Evolutionary conservation across 2,329 filamentous ascomycete species (phyloP), one percentile per base, ranked within the genome.

Genomic region (Calonectria fujianensis): DNA sequence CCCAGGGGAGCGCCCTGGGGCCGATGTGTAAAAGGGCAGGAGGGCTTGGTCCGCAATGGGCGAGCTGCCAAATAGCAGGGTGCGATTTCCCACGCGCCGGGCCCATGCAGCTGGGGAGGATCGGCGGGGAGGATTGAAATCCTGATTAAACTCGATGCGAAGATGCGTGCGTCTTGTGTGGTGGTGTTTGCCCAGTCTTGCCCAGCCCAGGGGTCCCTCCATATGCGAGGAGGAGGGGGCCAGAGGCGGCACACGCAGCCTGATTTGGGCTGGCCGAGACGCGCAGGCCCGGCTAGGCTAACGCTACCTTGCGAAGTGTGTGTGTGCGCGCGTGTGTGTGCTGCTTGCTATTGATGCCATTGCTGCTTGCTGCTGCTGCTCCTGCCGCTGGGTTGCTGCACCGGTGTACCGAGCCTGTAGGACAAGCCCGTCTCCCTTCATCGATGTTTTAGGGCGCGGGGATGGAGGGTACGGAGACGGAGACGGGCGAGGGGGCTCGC

Each of bases 71-170:
- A 51, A 51, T 45, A 20, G 41, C 63, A 45, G 39, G 39, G 27
- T 24, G 63, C 39, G 29, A 31, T 66, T 66, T 48, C 9, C 41
- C 68, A 48, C 29, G 67, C 67, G 37, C 52, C 24, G 32, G 41
- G 39, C 41, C 29, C 29, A 70, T 48, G 48, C 20, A 39, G 31
- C 54, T 59, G 50, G 50, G 67, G 68, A 45, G 59, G 68, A 70
- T 70, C 68, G 68, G 68, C 68, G 68, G 54, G 67, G 67, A 63
- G 66, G 66, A 59, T 69, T 69, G 52, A 69, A 59, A 69, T 69
- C 66, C 51, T 69, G n/a, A 24, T 48, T 45, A 39, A 27, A 35
- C 54, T 35, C 35, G 54, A 59, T 59, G 32, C 14, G 54, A 59
- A 32, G 54, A 14, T 59, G 54, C 54, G 32, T 59, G 50, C 50